A percentile compares a stretch with the other conserved stretches of the same genome.
Conservation (phyloP, 2,329 filamentous ascomycete species). For the Amphichorda felina region DNA sequence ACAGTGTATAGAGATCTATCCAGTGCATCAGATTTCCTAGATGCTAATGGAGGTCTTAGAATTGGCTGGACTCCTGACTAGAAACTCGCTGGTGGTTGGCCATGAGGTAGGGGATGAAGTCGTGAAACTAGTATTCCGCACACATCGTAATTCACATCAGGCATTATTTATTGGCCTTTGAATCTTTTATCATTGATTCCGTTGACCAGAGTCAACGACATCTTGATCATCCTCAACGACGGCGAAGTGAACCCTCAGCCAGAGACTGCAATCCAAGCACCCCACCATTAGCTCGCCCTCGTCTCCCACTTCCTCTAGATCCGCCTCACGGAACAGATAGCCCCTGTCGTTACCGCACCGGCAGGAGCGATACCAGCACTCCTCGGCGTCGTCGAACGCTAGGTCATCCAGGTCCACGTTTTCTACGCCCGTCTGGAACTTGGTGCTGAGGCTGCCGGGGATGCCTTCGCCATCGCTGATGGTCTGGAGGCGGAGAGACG, state of each 20-base stretch:
- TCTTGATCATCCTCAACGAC: slow-evolving; percentile 30
- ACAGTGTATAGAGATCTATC: neutral
- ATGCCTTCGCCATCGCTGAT: slow-evolving; percentile 3
- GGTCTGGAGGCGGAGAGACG: slow-evolving; percentile 26
- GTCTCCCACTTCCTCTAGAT: slow-evolving; percentile 46
- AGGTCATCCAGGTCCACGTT: slow-evolving; percentile 55
- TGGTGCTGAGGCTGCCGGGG: slow-evolving; percentile 5
- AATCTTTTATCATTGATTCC: neutral
- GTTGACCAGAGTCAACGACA: too few relatives aligned
- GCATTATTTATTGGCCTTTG: neutral
- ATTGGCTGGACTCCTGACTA: too few relatives aligned
- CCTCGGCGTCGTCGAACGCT: slow-evolving; percentile 32
- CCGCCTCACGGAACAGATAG: slow-evolving; percentile 44
- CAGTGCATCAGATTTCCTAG: neutral
- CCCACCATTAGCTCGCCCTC: slow-evolving; percentile 51
- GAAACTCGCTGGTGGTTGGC: too few relatives aligned
- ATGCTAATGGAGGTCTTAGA: too few relatives aligned
- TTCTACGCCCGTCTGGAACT: slow-evolving; percentile 48
- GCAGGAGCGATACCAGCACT: slow-evolving; percentile 44
- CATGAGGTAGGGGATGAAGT: too few relatives aligned
- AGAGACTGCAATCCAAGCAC: slow-evolving; percentile 55
- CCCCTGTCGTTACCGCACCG: slow-evolving; percentile 53
- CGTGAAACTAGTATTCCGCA: too few relatives aligned
- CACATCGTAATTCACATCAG: too few relatives aligned
- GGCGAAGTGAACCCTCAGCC: slow-evolving; percentile 53